These are phyloP conservation scores for Hygrocybe coccinea DNA, from an alignment of 768 basidiomycete species.

Conservation along the genomic window DNA sequence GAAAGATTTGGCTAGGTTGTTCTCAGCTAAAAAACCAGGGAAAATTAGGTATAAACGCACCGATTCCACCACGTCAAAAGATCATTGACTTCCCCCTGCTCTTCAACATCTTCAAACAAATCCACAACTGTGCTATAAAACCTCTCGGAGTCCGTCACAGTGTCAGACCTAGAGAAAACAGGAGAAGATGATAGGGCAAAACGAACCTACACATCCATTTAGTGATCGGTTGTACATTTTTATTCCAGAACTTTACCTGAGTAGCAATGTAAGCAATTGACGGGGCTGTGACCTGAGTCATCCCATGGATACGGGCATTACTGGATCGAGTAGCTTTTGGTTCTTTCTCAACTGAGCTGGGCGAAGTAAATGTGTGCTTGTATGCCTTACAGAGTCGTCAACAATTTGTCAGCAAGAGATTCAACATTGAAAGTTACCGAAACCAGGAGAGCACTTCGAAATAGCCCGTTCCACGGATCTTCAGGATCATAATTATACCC, in stretches of 20 bases:
- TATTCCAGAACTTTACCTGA: background rate
- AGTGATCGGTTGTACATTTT: background rate
- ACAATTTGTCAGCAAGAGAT: background rate
- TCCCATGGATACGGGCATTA: background rate
- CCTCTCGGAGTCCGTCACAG: conserved; percentile 1
- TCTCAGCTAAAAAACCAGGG: background rate
- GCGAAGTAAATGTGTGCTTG: background rate
- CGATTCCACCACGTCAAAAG: conserved; percentile 9
- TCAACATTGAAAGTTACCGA: background rate
- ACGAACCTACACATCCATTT: conserved; percentile 2
- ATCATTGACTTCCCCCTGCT: conserved; percentile 2
- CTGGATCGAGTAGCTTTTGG: background rate
- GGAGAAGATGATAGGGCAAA: conserved; percentile 7
- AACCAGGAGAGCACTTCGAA: background rate
- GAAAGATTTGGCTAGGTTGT: background rate
- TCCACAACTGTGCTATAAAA: conserved; percentile 5
- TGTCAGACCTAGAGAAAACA: conserved; percentile 3
- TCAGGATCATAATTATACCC: background rate
- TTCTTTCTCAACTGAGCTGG: background rate
- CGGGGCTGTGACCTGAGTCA: background rate
- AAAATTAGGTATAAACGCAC: background rate
- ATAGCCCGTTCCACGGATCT: background rate
- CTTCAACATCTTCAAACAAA: conserved; percentile 5
- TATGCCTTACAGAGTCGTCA: background rate
- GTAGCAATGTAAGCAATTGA: conserved; percentile 8